Conservation (phyloP, 148 eudicot genomes). For the Suaeda aralocaspica region DNA sequence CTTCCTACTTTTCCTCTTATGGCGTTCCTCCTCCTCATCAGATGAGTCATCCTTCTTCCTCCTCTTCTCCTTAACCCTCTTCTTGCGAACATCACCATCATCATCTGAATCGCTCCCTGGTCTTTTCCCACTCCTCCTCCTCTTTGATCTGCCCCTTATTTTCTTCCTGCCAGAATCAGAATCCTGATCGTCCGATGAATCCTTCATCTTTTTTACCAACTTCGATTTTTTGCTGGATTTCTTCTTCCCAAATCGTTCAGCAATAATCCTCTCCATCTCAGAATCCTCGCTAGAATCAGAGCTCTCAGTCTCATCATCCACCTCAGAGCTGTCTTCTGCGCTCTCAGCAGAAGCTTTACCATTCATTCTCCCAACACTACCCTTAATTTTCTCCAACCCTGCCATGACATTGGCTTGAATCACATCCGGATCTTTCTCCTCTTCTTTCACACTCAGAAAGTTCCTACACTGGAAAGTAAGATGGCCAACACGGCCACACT, state of each 20-base stretch:
- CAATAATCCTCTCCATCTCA: conserved; percentile 79
- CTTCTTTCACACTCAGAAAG: conserved; percentile 76
- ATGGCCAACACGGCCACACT: conserved; percentile 96
- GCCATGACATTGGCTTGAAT: conserved; percentile 63
- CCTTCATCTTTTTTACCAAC: conserved; percentile 38
- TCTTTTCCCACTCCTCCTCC: conserved; percentile 48
- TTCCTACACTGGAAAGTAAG: conserved; percentile 88
- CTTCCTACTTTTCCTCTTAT: conserved; percentile 62
- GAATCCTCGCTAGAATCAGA: conserved; percentile 85
- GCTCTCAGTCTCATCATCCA: conserved; percentile 65
- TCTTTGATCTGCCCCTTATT: conserved; percentile 62
- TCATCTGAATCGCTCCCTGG: conserved; percentile 43
- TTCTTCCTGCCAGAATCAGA: conserved; percentile 40
- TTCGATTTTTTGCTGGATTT: conserved; percentile 45
- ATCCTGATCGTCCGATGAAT: conserved; percentile 41
- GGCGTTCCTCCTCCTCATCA: conserved; percentile 56
- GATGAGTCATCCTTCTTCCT: conserved; percentile 56
- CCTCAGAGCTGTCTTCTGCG: conserved; percentile 63
- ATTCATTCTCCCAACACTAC: conserved; percentile 38
- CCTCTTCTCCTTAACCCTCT: conserved; percentile 44
- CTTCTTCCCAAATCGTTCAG: conserved; percentile 57
- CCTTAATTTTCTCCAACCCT: conserved; percentile 71
- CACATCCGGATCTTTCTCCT: conserved; percentile 49
- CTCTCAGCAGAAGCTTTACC: conserved; percentile 38
- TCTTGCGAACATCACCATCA: conserved; percentile 37